Evolutionary conservation across 176 grass and related monocot species (phyloP).

Genomic region (Oryza brachyantha): DNA sequence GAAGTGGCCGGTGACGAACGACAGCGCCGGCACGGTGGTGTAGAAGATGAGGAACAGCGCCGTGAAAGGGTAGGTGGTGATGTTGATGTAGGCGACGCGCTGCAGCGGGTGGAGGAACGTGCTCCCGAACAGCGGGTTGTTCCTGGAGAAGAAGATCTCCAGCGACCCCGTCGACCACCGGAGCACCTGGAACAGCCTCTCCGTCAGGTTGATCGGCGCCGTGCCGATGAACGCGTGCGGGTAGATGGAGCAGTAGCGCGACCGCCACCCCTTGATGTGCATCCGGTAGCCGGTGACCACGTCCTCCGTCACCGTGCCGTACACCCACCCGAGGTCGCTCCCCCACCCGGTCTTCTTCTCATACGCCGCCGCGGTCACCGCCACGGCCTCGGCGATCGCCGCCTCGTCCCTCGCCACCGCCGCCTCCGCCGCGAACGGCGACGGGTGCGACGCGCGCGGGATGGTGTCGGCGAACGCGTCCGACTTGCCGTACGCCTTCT

Average conservation of each 20-base stretch:
- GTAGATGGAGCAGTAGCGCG: constrained; percentile 72
- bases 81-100: constrained; percentile 89
- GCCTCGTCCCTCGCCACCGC: constrained; percentile 18
- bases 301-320: constrained; percentile 75
- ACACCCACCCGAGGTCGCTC: constrained; percentile 61
- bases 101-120: constrained; percentile 77
- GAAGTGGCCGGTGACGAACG: constrained; percentile 83
- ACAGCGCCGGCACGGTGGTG: constrained; percentile 85
- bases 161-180: constrained; percentile 80
- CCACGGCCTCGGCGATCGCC: constrained; percentile 36
- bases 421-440: constrained; percentile 5
- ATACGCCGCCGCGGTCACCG: constrained; percentile 50
- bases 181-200: constrained; percentile 75
- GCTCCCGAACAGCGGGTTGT: constrained; percentile 76
- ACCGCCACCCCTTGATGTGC: constrained; percentile 79
- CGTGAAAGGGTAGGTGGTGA: constrained; percentile 90
- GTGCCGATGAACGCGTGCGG: constrained; percentile 82
- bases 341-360: constrained; percentile 75
- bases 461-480: constrained; percentile 59
- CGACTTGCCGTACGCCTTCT: constrained; percentile 61
- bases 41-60: constrained; percentile 94
- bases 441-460: constrained; percentile 51
- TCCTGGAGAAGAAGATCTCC: constrained; percentile 95
- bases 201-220: constrained; percentile 74
- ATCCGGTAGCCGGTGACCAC: constrained; percentile 77